phyloP scores from a whole-genome alignment of 805 yeast genomes.

The Sugiyamaella americana region DNA sequence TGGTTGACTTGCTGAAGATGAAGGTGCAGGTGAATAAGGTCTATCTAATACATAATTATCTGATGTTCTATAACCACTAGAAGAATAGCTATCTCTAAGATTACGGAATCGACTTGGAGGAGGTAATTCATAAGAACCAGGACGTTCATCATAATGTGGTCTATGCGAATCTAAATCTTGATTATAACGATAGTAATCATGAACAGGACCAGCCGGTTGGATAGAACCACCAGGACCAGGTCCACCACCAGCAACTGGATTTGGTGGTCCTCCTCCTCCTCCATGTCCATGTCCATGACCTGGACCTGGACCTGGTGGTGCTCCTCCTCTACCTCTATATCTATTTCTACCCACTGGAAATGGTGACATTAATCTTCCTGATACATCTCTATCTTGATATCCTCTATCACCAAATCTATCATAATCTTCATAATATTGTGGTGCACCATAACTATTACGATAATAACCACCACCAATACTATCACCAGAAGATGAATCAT shows the following conservation, averaged over 20 bases:
- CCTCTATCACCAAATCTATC: background rate
- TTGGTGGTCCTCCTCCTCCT: background rate
- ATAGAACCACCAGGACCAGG: background rate
- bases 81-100: slow-evolving; percentile 2
- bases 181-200: background rate
- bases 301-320: background rate
- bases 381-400: background rate
- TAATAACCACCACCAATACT: background rate
- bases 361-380: background rate
- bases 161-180: background rate
- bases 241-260: background rate
- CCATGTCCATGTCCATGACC: background rate
- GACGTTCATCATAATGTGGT: background rate
- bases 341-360: background rate
- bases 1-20: slow-evolving; percentile 9
- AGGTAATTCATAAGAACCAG: background rate
- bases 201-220: too few relatives aligned
- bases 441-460: background rate
- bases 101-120: background rate
- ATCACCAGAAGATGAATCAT: background rate
- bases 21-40: slow-evolving; percentile 9
- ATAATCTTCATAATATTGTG: background rate
- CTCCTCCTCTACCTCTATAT: background rate
- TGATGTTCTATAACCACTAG: slow-evolving; percentile 6
- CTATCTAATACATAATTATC: slow-evolving; percentile 2